Percentiles rank a stretch among this genome's conserved stretches.
Conservation (phyloP, 306 rosid species). For the Amphicarpaea edgeworthii region DNA sequence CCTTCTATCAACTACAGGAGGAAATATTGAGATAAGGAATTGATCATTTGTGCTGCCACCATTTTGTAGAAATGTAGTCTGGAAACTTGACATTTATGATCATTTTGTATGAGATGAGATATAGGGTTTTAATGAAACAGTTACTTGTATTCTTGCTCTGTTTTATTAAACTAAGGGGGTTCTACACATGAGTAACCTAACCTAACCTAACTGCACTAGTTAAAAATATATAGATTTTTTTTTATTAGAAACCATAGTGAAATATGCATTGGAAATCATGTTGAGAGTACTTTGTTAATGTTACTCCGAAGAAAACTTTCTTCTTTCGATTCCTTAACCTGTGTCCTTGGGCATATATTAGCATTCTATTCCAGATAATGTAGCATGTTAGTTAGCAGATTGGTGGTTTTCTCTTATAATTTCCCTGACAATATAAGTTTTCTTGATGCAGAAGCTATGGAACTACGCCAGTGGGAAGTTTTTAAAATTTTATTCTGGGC, state of each 20-base stretch:
- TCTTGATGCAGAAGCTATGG: slow-evolving; percentile 83
- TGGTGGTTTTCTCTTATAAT: slow-evolving; percentile 19
- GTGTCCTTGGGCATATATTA: not conserved
- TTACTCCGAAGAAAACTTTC: not conserved
- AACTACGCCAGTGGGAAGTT: slow-evolving; percentile 76
- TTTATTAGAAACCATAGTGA: not conserved
- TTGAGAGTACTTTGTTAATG: not conserved
- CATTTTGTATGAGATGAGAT: no score
- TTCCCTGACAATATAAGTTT: slow-evolving; percentile 17
- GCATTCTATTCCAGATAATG: not conserved
- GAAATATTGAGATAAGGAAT: not conserved
- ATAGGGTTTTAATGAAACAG: not conserved
- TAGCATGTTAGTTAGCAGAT: slow-evolving; percentile 13
- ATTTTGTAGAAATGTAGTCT: not conserved
- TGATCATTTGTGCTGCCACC: not conserved
- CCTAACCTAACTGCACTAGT: not conserved
- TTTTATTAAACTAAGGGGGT: not conserved
- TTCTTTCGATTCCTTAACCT: not conserved
- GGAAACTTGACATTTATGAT: not conserved
- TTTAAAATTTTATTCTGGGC: slow-evolving; percentile 73
- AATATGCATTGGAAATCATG: not conserved
- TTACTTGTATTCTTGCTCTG: not conserved
- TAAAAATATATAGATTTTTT: no score
- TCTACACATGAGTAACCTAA: not conserved
- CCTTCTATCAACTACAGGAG: not conserved